These are phyloP conservation scores for Penicillium bialowiezense DNA, from an alignment of 495 filamentous ascomycete genomes.

Conservation along the genomic window DNA sequence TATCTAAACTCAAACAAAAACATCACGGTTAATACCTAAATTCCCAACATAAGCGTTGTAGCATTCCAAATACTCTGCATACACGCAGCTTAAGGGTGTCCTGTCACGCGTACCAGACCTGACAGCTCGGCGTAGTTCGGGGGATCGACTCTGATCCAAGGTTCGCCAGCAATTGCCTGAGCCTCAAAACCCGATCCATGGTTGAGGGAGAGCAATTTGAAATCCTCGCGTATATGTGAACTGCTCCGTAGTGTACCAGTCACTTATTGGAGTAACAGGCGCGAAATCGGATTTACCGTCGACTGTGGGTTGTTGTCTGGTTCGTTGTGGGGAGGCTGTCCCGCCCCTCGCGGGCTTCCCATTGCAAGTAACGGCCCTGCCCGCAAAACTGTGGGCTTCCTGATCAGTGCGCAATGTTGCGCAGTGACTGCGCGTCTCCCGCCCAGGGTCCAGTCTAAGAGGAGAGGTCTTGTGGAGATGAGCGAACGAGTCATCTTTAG, in stretches of 20 bases:
- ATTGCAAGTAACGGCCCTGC: neutral
- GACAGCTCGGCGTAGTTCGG: conserved; percentile 20
- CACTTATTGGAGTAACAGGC: neutral
- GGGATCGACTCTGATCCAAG: conserved; percentile 2
- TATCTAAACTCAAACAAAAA: too few species aligned
- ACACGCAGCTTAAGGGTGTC: neutral
- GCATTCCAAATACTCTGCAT: neutral
- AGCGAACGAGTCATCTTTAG: conserved; percentile 2
- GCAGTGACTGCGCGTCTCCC: conserved; percentile 6
- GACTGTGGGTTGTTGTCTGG: neutral
- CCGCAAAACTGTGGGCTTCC: neutral
- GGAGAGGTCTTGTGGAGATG: neutral
- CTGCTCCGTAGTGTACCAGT: neutral
- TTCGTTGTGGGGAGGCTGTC: neutral
- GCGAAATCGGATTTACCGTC: neutral
- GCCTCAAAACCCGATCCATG: neutral
- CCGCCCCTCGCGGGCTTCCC: too few species aligned
- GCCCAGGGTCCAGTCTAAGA: conserved; percentile 1
- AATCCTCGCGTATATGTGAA: neutral
- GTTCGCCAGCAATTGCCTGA: neutral
- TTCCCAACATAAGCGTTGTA: neutral
- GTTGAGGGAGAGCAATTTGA: neutral
- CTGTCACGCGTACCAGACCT: conserved; percentile 1
- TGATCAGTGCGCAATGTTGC: neutral
- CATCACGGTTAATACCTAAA: too few species aligned